phyloP scores from a whole-genome alignment of 2,329 filamentous ascomycete genomes.

The Escovopsis sp. region DNA sequence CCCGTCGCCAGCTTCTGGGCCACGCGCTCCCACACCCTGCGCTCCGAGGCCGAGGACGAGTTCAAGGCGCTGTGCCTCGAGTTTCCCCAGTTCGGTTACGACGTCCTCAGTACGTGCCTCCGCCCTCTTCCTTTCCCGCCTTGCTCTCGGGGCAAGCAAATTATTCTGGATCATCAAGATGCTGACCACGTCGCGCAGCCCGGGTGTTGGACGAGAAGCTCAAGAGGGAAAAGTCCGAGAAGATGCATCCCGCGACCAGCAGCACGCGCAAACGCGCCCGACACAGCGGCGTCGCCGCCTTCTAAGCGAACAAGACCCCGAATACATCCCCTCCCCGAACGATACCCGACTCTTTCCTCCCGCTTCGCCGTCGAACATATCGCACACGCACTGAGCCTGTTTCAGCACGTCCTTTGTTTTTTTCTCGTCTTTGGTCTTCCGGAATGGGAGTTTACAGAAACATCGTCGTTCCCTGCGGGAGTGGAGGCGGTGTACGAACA shows the following conservation, averaged over 20 bases:
- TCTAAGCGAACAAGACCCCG: background rate
- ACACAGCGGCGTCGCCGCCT: slow-evolving; percentile 27
- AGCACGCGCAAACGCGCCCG: slow-evolving; percentile 43
- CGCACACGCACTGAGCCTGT: too few species aligned
- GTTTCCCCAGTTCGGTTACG: slow-evolving; percentile 83
- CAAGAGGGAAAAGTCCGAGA: slow-evolving; percentile 47
- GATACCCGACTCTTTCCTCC: too few species aligned
- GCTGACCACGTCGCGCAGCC: slow-evolving; percentile 24
- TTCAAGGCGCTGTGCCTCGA: slow-evolving; percentile 78
- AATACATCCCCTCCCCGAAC: too few species aligned
- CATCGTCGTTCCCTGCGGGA: too few species aligned
- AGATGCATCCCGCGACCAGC: slow-evolving; percentile 35
- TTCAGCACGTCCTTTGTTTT: too few species aligned
- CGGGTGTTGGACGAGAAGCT: slow-evolving; percentile 52
- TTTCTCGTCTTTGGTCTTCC: too few species aligned
- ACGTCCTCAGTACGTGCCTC: slow-evolving; percentile 57
- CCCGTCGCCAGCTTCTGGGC: slow-evolving; percentile 90
- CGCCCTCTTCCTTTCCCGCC: background rate
- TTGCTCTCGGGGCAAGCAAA: too few species aligned
- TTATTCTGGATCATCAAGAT: background rate
- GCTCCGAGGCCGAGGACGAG: slow-evolving; percentile 73
- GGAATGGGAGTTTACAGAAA: too few species aligned
- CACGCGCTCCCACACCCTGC: slow-evolving; percentile 60
- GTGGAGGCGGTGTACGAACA: too few species aligned
- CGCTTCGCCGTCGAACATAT: too few species aligned